Evolutionary conservation across 192 early-diverging fungal genomes (phyloP).

Genomic region (Backusella liffmaniae): DNA sequence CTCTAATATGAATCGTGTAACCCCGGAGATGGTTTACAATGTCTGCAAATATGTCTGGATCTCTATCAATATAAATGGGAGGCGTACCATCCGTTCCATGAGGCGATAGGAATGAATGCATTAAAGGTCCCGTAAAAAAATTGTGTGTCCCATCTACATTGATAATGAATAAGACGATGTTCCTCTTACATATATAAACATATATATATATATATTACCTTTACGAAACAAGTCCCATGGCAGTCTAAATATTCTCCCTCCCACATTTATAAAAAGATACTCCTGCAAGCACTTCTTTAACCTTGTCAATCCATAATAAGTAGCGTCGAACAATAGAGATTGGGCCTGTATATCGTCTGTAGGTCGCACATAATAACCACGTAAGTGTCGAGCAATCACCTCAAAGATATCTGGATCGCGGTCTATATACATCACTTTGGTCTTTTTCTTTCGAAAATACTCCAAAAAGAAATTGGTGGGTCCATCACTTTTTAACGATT

Average conservation of each 20-base stretch:
- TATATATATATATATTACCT: conserved; percentile 25
- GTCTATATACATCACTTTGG: conserved; percentile 46
- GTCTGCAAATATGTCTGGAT: conserved; percentile 54
- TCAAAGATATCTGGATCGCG: conserved; percentile 51
- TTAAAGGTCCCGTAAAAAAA: conserved; percentile 39
- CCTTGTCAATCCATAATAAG: conserved; percentile 44
- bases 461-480: conserved; percentile 45
- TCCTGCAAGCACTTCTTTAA: conserved; percentile 39
- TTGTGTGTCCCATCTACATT: conserved; percentile 28
- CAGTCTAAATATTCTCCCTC: conserved; percentile 52
- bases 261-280: conserved; percentile 49
- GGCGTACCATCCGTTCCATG: conserved; percentile 9
- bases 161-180: background rate
- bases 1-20: conserved; percentile 52
- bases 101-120: conserved; percentile 25
- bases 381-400: conserved; percentile 51
- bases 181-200: background rate
- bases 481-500: conserved; percentile 39
- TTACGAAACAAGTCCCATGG: conserved; percentile 43
- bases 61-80: conserved; percentile 44
- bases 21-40: conserved; percentile 55
- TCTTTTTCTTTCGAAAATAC: conserved; percentile 14
- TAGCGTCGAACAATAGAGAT: conserved; percentile 44
- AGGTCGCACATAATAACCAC: conserved; percentile 51
- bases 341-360: conserved; percentile 42